A percentile compares a stretch with the other conserved stretches of the same genome.
phyloP scores from a whole-genome alignment of 768 basidiomycete species.

The Suillus subluteus region DNA sequence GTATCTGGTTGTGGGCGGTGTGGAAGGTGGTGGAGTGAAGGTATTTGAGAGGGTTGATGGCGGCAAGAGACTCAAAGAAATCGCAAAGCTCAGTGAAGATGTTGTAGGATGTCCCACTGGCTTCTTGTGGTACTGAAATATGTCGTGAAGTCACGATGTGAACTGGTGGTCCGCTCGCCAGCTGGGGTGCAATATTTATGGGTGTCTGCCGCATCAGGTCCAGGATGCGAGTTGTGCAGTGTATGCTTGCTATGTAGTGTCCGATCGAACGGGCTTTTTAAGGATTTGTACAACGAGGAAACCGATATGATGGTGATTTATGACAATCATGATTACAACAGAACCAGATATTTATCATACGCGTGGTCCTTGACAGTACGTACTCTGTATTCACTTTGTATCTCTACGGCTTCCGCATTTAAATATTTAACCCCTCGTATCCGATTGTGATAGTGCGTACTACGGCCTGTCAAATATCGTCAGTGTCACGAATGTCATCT shows the following conservation, averaged over 20 bases:
- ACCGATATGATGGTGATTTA: not conserved
- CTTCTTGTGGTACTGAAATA: constrained; percentile 42
- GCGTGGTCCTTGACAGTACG: not conserved
- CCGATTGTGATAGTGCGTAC: too few species aligned
- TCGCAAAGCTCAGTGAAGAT: constrained; percentile 46
- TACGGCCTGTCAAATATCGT: too few species aligned
- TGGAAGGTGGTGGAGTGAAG: constrained; percentile 66
- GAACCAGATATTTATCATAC: not conserved
- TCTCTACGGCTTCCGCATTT: too few species aligned
- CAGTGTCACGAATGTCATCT: too few species aligned
- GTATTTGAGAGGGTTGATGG: constrained; percentile 68
- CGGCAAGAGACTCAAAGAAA: constrained; percentile 54
- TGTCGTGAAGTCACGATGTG: not conserved
- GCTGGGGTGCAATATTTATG: too few species aligned
- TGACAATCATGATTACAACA: too few species aligned
- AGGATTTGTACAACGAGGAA: not conserved
- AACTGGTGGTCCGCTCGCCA: not conserved
- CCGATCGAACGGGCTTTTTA: not conserved
- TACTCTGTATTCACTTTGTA: too few species aligned
- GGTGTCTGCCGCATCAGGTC: too few species aligned
- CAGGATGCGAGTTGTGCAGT: not conserved
- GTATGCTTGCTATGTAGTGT: not conserved
- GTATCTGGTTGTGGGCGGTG: constrained; percentile 70
- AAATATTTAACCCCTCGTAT: too few species aligned
- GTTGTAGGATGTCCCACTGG: constrained; percentile 40